Evolutionary conservation across 78 protist species (phyloP).

Genomic region (Dictyostelium purpureum): DNA sequence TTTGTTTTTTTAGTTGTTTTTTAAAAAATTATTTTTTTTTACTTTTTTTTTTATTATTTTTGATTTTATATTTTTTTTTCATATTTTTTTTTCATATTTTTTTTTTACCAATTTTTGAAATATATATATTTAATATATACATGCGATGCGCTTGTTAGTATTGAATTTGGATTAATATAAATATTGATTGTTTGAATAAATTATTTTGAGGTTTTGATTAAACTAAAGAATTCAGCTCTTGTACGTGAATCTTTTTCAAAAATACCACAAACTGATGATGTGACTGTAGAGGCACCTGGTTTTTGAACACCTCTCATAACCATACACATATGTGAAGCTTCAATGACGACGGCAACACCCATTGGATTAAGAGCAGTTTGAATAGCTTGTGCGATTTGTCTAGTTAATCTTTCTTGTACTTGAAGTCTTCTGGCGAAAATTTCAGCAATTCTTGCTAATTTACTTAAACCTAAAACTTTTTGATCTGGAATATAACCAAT

Average conservation of each 20-base stretch:
- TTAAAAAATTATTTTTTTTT: too few relatives aligned
- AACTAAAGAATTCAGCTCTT: constrained; percentile 87
- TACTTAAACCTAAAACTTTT: constrained; percentile 94
- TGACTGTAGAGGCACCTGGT: constrained; percentile 86
- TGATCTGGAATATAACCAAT: constrained; percentile 94
- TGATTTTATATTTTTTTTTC: too few relatives aligned
- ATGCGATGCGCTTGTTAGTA: too few relatives aligned
- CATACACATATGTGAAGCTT: constrained; percentile 97
- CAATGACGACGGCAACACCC: constrained; percentile 95
- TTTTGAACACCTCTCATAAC: constrained; percentile 96
- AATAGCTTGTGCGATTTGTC: constrained; percentile 91
- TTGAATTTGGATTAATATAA: background rate
- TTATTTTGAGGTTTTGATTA: constrained; percentile 28
- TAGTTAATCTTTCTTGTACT: constrained; percentile 96
- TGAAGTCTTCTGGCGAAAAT: constrained; percentile 90
- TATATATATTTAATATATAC: too few relatives aligned
- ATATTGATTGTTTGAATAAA: background rate
- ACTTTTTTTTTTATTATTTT: too few relatives aligned
- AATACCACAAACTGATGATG: constrained; percentile 85
- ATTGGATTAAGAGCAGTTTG: constrained; percentile 86
- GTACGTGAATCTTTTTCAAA: constrained; percentile 87
- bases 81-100: too few relatives aligned
- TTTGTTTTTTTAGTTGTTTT: too few relatives aligned
- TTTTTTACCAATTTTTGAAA: too few relatives aligned
- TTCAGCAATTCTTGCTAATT: constrained; percentile 95